phyloP scores from a whole-genome alignment of 2,329 filamentous ascomycete genomes.

The Xylogone sp. region DNA sequence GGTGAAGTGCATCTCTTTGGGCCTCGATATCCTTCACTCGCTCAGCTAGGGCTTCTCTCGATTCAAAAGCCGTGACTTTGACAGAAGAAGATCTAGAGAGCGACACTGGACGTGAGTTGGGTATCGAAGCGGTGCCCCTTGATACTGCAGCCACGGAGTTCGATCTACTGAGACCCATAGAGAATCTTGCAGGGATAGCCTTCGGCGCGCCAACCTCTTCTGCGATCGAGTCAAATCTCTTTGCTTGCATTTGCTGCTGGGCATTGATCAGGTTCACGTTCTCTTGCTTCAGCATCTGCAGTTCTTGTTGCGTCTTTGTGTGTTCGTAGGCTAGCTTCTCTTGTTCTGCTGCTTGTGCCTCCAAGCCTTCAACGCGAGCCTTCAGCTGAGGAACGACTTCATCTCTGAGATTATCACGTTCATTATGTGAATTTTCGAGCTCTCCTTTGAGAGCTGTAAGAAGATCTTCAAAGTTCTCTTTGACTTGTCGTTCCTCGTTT shows the following conservation, averaged over 20 bases:
- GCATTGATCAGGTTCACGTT: conserved; percentile 50
- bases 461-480: conserved; percentile 91
- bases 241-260: conserved; percentile 38
- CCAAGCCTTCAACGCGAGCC: conserved; percentile 73
- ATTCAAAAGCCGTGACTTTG: conserved; percentile 33
- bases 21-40: conserved; percentile 88
- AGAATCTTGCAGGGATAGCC: conserved; percentile 8
- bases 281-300: conserved; percentile 65
- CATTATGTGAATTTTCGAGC: conserved; percentile 75
- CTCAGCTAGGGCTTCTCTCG: conserved; percentile 68
- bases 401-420: conserved; percentile 88
- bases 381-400: conserved; percentile 79
- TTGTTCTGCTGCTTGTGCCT: conserved; percentile 67
- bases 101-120: conserved; percentile 27
- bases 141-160: conserved; percentile 63
- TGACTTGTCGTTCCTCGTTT: conserved; percentile 78
- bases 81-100: conserved; percentile 57
- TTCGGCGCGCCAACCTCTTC: conserved; percentile 46
- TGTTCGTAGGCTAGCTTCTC: conserved; percentile 76
- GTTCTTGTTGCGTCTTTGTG: conserved; percentile 81
- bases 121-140: conserved; percentile 10
- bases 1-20: conserved; percentile 88
- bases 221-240: conserved; percentile 56
- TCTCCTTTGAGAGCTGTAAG: conserved; percentile 80
- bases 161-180: conserved; percentile 55